Conservation (phyloP, 78 protist species). For the Cavenderia fasciculata region DNA sequence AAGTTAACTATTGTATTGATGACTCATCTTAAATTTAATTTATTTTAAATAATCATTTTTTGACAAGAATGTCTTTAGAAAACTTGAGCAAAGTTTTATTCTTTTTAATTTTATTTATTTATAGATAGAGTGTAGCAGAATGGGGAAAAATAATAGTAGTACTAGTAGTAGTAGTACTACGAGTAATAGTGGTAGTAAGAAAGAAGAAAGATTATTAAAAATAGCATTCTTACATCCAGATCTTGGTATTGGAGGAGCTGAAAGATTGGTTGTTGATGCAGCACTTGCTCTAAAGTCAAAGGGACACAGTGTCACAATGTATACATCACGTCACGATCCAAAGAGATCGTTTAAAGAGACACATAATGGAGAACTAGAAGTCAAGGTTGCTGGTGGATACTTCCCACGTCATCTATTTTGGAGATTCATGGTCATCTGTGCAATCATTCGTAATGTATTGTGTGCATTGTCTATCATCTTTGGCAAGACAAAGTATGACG, state of each 20-base stretch:
- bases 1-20: too few relatives aligned
- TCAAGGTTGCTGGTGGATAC: conserved; percentile 87
- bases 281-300: conserved; percentile 85
- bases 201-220: conserved; percentile 5
- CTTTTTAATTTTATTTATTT: too few relatives aligned
- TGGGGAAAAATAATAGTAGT: neutral
- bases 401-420: conserved; percentile 89
- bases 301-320: conserved; percentile 89
- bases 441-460: conserved; percentile 87
- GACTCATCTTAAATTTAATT: too few relatives aligned
- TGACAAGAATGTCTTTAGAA: too few relatives aligned
- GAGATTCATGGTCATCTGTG: conserved; percentile 86
- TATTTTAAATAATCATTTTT: too few relatives aligned
- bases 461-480: conserved; percentile 73
- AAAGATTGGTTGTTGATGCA: conserved; percentile 96
- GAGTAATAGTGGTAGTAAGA: neutral
- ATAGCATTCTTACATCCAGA: conserved; percentile 81
- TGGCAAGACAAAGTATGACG: conserved; percentile 33
- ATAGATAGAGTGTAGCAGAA: too few relatives aligned
- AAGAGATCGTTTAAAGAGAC: conserved; percentile 92
- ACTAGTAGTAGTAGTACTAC: neutral
- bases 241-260: conserved; percentile 95
- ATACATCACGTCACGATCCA: conserved; percentile 94
- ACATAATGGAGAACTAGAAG: conserved; percentile 80
- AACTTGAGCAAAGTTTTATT: too few relatives aligned